Conservation (phyloP, 1,284 basidiomycete species). For the Cronartium ribicola region DNA sequence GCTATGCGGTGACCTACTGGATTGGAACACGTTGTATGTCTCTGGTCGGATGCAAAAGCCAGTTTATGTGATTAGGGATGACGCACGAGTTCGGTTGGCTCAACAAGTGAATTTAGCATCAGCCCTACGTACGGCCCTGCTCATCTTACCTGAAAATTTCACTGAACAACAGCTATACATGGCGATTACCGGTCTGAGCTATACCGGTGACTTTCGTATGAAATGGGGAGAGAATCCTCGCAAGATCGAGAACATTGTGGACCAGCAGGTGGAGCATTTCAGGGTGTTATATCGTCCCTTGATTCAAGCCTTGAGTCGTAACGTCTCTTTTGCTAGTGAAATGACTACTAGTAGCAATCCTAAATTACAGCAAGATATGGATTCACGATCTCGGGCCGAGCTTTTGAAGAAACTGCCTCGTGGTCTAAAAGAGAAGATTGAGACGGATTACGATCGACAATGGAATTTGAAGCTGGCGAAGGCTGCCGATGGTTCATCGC, state of each 20-base stretch:
- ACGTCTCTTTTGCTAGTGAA: background rate
- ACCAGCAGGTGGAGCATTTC: slow-evolving; percentile 75
- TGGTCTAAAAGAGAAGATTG: slow-evolving; percentile 24
- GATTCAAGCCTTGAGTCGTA: slow-evolving; percentile 64
- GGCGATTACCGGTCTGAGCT: slow-evolving; percentile 78
- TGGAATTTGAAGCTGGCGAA: slow-evolving; percentile 24
- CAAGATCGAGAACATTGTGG: slow-evolving; percentile 91
- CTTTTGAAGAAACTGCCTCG: slow-evolving; percentile 24
- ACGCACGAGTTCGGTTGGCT: slow-evolving; percentile 80
- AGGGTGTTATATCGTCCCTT: slow-evolving; percentile 76
- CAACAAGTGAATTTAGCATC: slow-evolving; percentile 89
- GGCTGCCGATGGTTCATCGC: background rate
- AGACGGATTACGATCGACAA: slow-evolving; percentile 13
- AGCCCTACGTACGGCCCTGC: slow-evolving; percentile 73
- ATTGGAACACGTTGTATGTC: slow-evolving; percentile 90
- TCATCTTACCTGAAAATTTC: slow-evolving; percentile 63
- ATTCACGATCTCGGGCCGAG: slow-evolving; percentile 12
- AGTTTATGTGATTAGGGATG: slow-evolving; percentile 76
- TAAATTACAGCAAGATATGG: slow-evolving; percentile 6
- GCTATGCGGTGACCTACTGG: slow-evolving; percentile 79
- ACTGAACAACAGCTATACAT: slow-evolving; percentile 78
- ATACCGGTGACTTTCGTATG: slow-evolving; percentile 91
- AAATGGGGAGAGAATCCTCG: slow-evolving; percentile 84
- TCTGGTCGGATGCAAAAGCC: slow-evolving; percentile 98
- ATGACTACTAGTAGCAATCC: background rate